phyloP scores from a whole-genome alignment of 2,329 filamentous ascomycete genomes.

The Alternaria longipes region DNA sequence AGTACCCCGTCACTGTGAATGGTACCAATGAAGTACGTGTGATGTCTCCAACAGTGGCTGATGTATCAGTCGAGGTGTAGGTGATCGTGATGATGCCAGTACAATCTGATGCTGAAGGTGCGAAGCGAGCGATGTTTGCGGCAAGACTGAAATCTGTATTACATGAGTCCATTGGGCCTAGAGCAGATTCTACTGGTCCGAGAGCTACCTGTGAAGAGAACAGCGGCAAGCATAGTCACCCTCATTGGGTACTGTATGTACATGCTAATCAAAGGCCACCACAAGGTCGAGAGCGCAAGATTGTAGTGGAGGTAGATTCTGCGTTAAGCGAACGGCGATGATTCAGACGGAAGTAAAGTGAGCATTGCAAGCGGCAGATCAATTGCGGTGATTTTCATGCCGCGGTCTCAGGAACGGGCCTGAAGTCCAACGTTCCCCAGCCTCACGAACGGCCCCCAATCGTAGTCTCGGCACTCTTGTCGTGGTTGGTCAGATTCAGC shows the following conservation, averaged over 20 bases:
- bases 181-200: no score
- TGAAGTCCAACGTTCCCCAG: neutral
- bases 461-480: neutral
- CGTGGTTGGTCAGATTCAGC: neutral
- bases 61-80: no score
- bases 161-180: neutral
- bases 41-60: no score
- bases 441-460: conserved; percentile 4
- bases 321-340: neutral
- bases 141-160: neutral
- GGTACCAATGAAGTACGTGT: no score
- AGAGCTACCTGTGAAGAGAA: neutral
- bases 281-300: neutral
- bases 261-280: neutral
- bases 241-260: neutral
- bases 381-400: no score
- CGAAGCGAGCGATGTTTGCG: neutral
- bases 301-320: neutral
- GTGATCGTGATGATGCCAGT: fast-evolving
- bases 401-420: neutral
- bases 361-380: no score
- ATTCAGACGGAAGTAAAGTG: neutral
- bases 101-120: neutral
- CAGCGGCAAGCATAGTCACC: neutral
- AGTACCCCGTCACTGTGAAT: neutral